Evolutionary conservation across 1,139 yeast genomes (phyloP), one percentile per base, ranked within the genome.

Genomic region (Kodamaea plutei): DNA sequence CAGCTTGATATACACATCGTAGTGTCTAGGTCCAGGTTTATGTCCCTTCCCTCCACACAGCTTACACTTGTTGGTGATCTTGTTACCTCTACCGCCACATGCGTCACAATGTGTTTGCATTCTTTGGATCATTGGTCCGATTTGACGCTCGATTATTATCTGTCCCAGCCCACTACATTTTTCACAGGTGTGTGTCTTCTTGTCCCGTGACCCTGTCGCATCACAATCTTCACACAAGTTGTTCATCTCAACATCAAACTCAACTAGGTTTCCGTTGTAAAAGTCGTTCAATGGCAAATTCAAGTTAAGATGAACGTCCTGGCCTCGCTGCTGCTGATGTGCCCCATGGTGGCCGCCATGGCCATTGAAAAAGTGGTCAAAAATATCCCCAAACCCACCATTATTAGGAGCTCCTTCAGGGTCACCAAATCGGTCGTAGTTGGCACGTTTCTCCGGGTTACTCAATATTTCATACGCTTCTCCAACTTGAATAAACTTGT

Each of bases 401-500:
- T 37, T 16, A 15, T 29, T 39, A 40, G 71, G 69, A 7, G 35
- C 21, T 17, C 89, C 67, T 2, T 89, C 93, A 20, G 91, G 95
- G 41, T 80, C 84, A 20, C 98, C 98, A 50, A 66, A 85, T 31
- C 68, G 65, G 55, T 91, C 97, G 52, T 82, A 91, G 21, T 76
- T 71, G 24, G 67, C 52, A 38, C 85, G 73, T 56, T 87, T 84
- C 34, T 83, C 84, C 9, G 73, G 59, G 52, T 89, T 89, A 37
- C 80, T 74, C 39, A 91, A 69, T 8, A 88, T 85, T 39, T 89
- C 97, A 54, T 91, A 91, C 0, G 97, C 97, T 46, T 84, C 95
- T 6, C 96, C 95, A 17, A 91, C 76, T 54, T 88, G 95, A 31
- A 91, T 80, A 56, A 88, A 91, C 57, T 75, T 81, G 35, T 82